Conservation (phyloP, 2,329 filamentous ascomycete species). For the Alternaria arbusti region DNA sequence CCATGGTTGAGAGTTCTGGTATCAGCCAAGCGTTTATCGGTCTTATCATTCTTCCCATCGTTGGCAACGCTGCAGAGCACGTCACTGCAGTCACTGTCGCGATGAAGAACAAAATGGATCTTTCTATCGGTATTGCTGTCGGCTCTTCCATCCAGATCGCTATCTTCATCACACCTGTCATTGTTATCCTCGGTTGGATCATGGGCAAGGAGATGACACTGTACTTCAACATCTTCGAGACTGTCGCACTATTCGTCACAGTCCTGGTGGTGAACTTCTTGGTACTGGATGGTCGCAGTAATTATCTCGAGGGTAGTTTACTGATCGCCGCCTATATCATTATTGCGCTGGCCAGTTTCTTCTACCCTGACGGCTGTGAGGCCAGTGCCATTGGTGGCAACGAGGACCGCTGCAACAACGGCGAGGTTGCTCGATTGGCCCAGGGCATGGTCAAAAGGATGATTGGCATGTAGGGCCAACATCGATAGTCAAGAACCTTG, state of each 20-base stretch:
- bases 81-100: constrained; percentile 81
- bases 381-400: constrained; percentile 55
- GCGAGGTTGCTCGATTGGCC: constrained; percentile 10
- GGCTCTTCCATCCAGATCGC: constrained; percentile 82
- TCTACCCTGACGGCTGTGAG: constrained; percentile 54
- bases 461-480: constrained; percentile 16
- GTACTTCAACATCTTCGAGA: constrained; percentile 68
- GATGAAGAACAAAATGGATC: constrained; percentile 84
- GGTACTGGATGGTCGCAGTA: constrained; percentile 81
- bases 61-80: constrained; percentile 84
- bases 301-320: constrained; percentile 80
- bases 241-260: constrained; percentile 78
- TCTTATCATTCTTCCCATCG: constrained; percentile 79
- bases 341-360: constrained; percentile 66
- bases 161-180: constrained; percentile 76
- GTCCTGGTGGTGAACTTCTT: constrained; percentile 87
- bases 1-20: constrained; percentile 64
- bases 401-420: constrained; percentile 23
- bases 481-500: not conserved
- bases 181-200: constrained; percentile 80
- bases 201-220: constrained; percentile 73
- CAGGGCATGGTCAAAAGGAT: constrained; percentile 27
- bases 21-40: constrained; percentile 79
- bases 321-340: constrained; percentile 81
- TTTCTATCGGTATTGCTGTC: constrained; percentile 80